Evolutionary conservation across 441 rosid species (phyloP), one percentile per base, ranked within the genome.

Genomic region (Daphne laureola): DNA sequence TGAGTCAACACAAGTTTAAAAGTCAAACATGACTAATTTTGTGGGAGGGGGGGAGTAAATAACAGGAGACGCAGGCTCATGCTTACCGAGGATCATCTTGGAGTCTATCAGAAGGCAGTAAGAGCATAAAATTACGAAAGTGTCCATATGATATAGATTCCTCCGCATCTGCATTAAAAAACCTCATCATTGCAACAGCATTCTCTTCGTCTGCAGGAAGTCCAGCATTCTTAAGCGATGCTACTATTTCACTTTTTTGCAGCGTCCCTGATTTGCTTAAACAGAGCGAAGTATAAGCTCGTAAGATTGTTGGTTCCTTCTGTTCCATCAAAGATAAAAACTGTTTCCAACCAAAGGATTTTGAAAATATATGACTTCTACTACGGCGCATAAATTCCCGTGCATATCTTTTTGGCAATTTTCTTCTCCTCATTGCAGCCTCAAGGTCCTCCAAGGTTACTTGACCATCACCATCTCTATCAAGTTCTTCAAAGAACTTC

Each of bases 91-190:
- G 96, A 79, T 89, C 97, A 72, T 93, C 98, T 71, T 75, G 97
- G 49, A 93, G 75, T 36, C 89, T 78, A 60, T 93, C 95, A 64
- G 94, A 81, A 61, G 98, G 98, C 46, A 93, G 73, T 68, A 93
- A 74, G 68, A 93, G 83, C 98, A 93, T 93, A 70, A 93, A 93
- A 63, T 83, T 89, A 36, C 95, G 91, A 63, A 93, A 93, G 69
- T 89, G 97, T n/a, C 97, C 98, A 72, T 93, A 93, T 14, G 97
- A 83, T 54, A 93, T 85, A 65, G 98, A 93, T 79, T 76, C 96
- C 67, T 83, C 96, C 0, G 83, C 78, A 71, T 85, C 98, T 12
- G 78, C 87, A 72, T 81, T 88, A 65, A 93, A 69, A 66, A 84
- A 93, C 54, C 83, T 81, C 96, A 93, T 93, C 98, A 93, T 89